Evolutionary conservation across 768 basidiomycete genomes (phyloP), one percentile per base, ranked within the genome.

Genomic region (Lactarius tabidus): DNA sequence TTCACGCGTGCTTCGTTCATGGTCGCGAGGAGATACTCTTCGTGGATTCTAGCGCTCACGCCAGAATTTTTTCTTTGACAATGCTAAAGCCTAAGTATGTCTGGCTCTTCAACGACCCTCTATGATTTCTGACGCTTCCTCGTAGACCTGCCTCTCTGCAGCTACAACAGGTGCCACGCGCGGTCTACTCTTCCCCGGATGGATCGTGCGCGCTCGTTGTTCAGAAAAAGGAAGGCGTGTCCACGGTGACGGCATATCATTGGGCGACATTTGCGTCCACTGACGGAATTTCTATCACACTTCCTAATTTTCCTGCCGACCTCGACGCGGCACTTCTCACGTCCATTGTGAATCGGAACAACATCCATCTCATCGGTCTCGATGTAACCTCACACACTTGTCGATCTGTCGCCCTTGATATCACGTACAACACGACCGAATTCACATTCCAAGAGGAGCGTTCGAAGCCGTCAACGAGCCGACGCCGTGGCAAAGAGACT

Each of bases 181-280:
- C 67, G 17, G 73, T 81, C 10, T 74, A 74, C 71, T 79, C 83
- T 1, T 78, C 85, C 0, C 83, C 85, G 0, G 85, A 86, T 68
- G 84, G 83, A 0, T 77, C 85, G 28, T 86, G 83, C 67, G 66
- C 85, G 23, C 57, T 85, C 35, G 71, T 77, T 3, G 65, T 76
- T 6, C 75, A 78, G 23, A 33, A 68, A 33, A 28, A 38, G 10
- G 36, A 66, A 2, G 55, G 39, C 0, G 10, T 15, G 8, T 28
- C 55, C 9, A 43, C 59, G 51, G 39, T 82, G 3, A 77, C 73
- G 3, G 79, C 80, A 0, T 85, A 81, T 64, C 86, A 86, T 67
- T 85, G 82, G 82, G 74, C 73, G 6, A 83, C 83, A 0, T 85
- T 87, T 64, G 85, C 85, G 1, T 80, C 81, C 0, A 75, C 78